Percentiles rank a stretch among this genome's conserved stretches.
phyloP scores from a whole-genome alignment of 768 basidiomycete species.

The Leucogyrophana mollusca region DNA sequence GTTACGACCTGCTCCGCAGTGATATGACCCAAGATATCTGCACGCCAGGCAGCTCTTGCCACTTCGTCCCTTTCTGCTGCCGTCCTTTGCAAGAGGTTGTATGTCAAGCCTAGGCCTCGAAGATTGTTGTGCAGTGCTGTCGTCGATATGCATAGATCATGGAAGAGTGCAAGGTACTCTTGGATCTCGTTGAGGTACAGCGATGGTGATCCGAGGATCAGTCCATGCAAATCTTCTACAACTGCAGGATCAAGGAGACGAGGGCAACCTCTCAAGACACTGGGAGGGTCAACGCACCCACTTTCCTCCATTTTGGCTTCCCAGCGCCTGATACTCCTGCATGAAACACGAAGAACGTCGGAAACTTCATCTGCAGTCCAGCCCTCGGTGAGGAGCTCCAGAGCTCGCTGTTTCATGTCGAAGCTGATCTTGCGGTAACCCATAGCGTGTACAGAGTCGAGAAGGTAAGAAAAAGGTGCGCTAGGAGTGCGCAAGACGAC shows the following conservation, averaged over 20 bases:
- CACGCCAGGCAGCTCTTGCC: constrained; percentile 13
- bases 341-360: constrained; percentile 4
- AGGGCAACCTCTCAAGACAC: too few relatives aligned
- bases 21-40: constrained; percentile 8
- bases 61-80: constrained; percentile 21
- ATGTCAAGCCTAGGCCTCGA: constrained; percentile 15
- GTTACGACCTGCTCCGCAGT: constrained; percentile 19
- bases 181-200: constrained; percentile 19
- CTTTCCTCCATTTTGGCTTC: too few relatives aligned
- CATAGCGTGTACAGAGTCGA: neutral
- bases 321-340: too few relatives aligned
- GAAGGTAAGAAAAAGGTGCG: neutral
- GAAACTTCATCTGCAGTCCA: constrained; percentile 10
- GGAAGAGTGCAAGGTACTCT: constrained; percentile 12
- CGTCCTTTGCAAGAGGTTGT: constrained; percentile 17
- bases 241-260: too few relatives aligned
- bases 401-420: constrained; percentile 12
- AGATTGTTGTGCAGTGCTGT: constrained; percentile 2
- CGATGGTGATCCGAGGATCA: constrained; percentile 9
- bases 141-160: neutral
- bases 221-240: too few relatives aligned
- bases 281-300: too few relatives aligned
- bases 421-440: constrained; percentile 7
- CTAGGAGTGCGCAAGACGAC: too few relatives aligned
- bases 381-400: constrained; percentile 11